Evolutionary conservation across 192 early-diverging fungal species (phyloP), one percentile per base, ranked within the genome.

Genomic region (Backusella mclennaniae): DNA sequence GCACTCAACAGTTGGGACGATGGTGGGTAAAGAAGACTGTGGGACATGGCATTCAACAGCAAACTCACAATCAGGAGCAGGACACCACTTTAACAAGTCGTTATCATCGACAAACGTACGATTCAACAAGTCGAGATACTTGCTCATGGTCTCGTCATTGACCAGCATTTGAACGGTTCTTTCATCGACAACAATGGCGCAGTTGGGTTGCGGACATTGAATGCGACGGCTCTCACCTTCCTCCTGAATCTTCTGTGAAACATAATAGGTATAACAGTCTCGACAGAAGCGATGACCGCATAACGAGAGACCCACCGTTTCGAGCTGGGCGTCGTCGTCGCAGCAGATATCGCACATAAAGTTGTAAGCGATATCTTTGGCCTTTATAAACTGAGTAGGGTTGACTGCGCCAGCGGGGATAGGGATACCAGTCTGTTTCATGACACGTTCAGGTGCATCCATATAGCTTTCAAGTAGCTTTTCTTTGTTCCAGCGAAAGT

Each of bases 311-410:
- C 91, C 92, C 35, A 96, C 79, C 8, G 91, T 92, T 44, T 87
- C 80, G 12, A 89, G 73, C 5, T 80, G 76, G 42, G 84, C 84
- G 42, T 87, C 87, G 71, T 94, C 93, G 66, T 88, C 86, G 82
- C 89, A 98, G 87, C 98, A 99, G 76, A 99, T 96, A 35, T 93
- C 93, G 85, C 98, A 99, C 59, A 84, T 82, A 78, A 97, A 96
- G 14, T 68, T 68, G 31, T 38, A 68, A 0, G 67, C 67, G n/a
- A 49, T 33, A 15, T 49, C 44, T 6, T 46, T 36, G 12, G 17
- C 42, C 44, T 44, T 72, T 2, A 42, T 17, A n/a, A 52, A 14
- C 7, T 23, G 23, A 1, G 69, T 42, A 9, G 19, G 71, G 15
- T 71, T 69, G 11, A 85, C 78, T 69, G 84, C 63, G 70, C 76